Base-by-base conservation (phyloP, 306 rosid species). In the Vigna radiata region DNA sequence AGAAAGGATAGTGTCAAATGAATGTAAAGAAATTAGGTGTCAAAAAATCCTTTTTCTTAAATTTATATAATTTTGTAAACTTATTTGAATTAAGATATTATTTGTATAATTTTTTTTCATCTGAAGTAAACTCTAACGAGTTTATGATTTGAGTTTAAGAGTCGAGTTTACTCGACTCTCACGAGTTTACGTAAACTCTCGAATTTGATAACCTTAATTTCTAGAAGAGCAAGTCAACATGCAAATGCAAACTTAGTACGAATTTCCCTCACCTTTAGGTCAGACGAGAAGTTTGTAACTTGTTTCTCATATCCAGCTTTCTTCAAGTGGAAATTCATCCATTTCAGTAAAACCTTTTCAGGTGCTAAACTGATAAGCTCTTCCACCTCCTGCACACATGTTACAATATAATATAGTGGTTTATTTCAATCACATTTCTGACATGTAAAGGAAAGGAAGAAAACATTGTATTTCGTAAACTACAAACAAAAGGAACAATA, bases 291-390 rank as follows among this genome's bases (percentile, higher is more conserved):
- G 88, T 96, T 96, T 78, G 99, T 91, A 75, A 96, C 99, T 79
- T 84, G 94, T 77, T 93, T 96, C 85, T 88, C 92, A 65, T 92
- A 96, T 77, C 99, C 99, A 75, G 90, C 91, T 83, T 92, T 96
- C 83, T 92, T 92, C 73, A 96, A 82, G 85, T 96, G 99, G 76
- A 91, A 96, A 84, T 96, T 96, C 99, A 96, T 96, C 99, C 99
- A 96, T 90, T 96, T 96, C 72, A 96, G 79, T 74, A 96, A 82
- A 80, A 96, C 90, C 87, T 96, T 96, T 46, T 96, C 99, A 16
- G 99, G 99, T 36, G 99, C 75, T 81, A 96, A 91, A 72, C 92
- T 89, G 75, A 96, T 66, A 76, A 96, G 99, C 87, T 96, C 99
- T 86, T 96, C 99, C 86, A 91, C 99, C 15, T 96, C 99, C 99